Percentiles rank a stretch among this genome's conserved stretches.
Conservation (phyloP, 2,329 filamentous ascomycete species). For the Triangularia verruculosa region DNA sequence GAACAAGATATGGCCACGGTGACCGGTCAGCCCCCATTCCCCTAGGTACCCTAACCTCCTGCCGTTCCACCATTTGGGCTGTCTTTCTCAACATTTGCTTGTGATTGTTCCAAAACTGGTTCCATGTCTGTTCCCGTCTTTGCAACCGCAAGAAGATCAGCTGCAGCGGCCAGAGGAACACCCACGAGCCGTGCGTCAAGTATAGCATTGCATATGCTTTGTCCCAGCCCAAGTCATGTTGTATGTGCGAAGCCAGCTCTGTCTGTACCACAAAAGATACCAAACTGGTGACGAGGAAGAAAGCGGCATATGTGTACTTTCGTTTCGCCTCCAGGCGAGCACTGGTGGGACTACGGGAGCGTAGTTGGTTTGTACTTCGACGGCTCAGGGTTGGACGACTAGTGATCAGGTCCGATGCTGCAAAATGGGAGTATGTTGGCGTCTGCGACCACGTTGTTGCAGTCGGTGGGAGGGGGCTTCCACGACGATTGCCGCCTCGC, state of each 20-base stretch:
- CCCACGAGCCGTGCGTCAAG: conserved; percentile 92
- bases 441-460: background rate
- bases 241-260: conserved; percentile 91
- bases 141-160: conserved; percentile 79
- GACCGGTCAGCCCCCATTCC: conserved; percentile 28
- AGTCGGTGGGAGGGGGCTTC: conserved; percentile 5
- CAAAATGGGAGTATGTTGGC: conserved; percentile 3
- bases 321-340: conserved; percentile 66
- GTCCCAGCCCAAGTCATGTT: conserved; percentile 87
- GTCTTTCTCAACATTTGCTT: conserved; percentile 50
- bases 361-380: conserved; percentile 65
- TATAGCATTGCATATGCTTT: conserved; percentile 99
- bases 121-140: conserved; percentile 69
- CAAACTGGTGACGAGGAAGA: conserved; percentile 80
- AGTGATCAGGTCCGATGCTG: conserved; percentile 13
- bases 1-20: conserved; percentile 67
- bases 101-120: conserved; percentile 74
- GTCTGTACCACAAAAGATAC: conserved; percentile 91
- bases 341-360: conserved; percentile 71
- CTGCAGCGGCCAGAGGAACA: conserved; percentile 82
- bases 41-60: conserved; percentile 64
- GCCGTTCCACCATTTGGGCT: conserved; percentile 79
- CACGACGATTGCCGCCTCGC: conserved; percentile 11
- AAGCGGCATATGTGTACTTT: conserved; percentile 82
- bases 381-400: conserved; percentile 43